phyloP scores from a whole-genome alignment of 148 eudicot genomes.

The Rhododendron kiyosumense region DNA sequence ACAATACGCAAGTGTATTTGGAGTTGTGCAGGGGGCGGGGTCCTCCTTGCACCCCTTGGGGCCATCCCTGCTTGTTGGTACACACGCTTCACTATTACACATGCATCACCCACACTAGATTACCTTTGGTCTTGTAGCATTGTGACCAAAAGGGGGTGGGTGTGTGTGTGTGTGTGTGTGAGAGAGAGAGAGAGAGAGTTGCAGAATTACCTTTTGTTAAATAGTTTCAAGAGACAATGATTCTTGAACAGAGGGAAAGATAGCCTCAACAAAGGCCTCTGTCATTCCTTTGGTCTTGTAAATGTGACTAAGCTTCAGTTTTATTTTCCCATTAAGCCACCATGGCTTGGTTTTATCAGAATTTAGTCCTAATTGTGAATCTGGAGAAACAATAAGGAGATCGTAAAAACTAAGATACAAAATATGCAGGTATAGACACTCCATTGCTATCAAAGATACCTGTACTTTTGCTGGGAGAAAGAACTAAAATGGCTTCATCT shows the following conservation, averaged over 20 bases:
- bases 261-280: conserved; percentile 62
- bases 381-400: conserved; percentile 27
- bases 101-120: not conserved
- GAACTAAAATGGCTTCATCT: conserved; percentile 75
- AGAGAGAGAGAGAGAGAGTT: not conserved
- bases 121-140: no score
- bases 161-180: no score
- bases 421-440: not conserved
- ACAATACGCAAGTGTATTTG: no score
- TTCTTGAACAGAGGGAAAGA: conserved; percentile 65
- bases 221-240: conserved; percentile 50
- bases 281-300: conserved; percentile 56
- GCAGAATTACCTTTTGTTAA: conserved; percentile 53
- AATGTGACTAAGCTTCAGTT: conserved; percentile 65
- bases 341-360: conserved; percentile 44
- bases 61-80: no score
- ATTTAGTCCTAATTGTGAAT: conserved; percentile 20
- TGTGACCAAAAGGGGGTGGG: no score
- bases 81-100: not conserved
- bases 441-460: conserved; percentile 30
- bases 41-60: no score
- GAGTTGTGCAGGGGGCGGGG: no score
- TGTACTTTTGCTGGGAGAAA: conserved; percentile 58
- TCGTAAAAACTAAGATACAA: not conserved
- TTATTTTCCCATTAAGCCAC: conserved; percentile 79